Conservation (phyloP, 2,329 filamentous ascomycete species). For the Fusarium verticillioides region DNA sequence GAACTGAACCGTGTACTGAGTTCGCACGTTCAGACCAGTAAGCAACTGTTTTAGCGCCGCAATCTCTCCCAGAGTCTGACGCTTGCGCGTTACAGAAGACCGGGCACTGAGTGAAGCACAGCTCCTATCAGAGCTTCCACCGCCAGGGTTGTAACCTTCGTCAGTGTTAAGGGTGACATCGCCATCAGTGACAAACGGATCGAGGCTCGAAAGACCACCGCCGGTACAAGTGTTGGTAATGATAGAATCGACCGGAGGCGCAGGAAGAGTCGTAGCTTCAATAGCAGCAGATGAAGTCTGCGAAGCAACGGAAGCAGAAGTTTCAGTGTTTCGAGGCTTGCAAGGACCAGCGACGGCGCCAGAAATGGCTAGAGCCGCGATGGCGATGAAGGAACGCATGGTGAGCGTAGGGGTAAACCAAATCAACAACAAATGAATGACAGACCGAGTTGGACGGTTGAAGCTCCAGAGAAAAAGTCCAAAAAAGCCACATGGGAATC, state of each 20-base stretch:
- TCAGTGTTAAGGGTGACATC: not conserved
- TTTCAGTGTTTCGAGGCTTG: conserved; percentile 7
- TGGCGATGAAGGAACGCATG: conserved; percentile 30
- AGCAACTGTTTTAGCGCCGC: conserved; percentile 10
- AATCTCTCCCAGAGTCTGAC: not conserved
- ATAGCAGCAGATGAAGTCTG: not conserved
- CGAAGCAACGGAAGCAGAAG: not conserved
- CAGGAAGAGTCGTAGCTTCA: not conserved
- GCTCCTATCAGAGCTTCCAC: conserved; percentile 4
- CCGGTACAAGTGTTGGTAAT: conserved; percentile 12
- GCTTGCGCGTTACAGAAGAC: not conserved
- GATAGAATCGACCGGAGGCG: not conserved
- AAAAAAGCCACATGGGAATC: too few relatives aligned
- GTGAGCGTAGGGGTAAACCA: not conserved
- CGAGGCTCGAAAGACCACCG: conserved; percentile 9
- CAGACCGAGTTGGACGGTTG: conserved; percentile 29
- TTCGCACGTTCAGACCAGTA: conserved; percentile 1
- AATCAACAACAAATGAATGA: conserved; percentile 3
- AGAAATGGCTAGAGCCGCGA: conserved; percentile 30
- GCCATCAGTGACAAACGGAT: not conserved
- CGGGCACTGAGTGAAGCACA: conserved; percentile 1
- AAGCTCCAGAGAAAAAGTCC: not conserved
- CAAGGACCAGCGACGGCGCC: conserved; percentile 25
- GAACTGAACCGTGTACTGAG: conserved; percentile 36
- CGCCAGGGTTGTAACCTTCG: not conserved